A percentile compares a stretch with the other conserved stretches of the same genome.
These are phyloP conservation scores for Coprinopsis cinerea DNA, from an alignment of 768 basidiomycete species.

Conservation along the genomic window DNA sequence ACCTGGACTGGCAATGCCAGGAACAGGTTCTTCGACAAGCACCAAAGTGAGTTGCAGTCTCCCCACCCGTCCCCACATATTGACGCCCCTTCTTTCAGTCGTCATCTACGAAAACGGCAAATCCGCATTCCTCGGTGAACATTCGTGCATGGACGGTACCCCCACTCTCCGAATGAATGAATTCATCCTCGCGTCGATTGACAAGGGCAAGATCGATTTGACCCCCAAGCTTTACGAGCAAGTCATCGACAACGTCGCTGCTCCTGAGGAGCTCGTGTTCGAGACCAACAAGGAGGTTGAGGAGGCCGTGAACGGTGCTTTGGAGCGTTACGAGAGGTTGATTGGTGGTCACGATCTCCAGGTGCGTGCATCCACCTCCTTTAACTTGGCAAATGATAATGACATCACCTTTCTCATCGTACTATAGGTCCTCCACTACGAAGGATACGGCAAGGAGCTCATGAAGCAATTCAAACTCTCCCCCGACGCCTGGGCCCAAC, in stretches of 20 bases:
- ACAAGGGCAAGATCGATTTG: constrained; percentile 68
- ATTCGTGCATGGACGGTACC: constrained; percentile 91
- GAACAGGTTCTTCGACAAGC: constrained; percentile 96
- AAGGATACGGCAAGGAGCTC: constrained; percentile 81
- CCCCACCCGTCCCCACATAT: not conserved
- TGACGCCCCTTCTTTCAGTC: constrained; percentile 37
- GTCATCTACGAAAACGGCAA: constrained; percentile 94
- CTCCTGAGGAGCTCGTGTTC: constrained; percentile 68
- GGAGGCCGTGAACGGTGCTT: constrained; percentile 50
- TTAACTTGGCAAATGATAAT: not conserved
- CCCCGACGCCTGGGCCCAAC: constrained; percentile 93
- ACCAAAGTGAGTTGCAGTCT: constrained; percentile 64
- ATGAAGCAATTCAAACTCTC: constrained; percentile 81
- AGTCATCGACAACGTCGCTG: constrained; percentile 34
- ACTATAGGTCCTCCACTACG: constrained; percentile 62
- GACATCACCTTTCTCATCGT: constrained; percentile 26
- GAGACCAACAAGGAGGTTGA: constrained; percentile 50
- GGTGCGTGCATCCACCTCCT: constrained; percentile 25
- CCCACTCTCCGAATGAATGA: constrained; percentile 95
- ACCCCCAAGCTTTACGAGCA: constrained; percentile 33
- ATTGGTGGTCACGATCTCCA: constrained; percentile 76
- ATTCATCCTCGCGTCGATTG: constrained; percentile 76
- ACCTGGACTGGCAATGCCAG: constrained; percentile 88
- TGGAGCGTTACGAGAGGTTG: constrained; percentile 66
- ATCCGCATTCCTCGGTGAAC: constrained; percentile 87